Evolutionary conservation across 2,329 filamentous ascomycete species (phyloP).

Genomic region (Alternaria atra): DNA sequence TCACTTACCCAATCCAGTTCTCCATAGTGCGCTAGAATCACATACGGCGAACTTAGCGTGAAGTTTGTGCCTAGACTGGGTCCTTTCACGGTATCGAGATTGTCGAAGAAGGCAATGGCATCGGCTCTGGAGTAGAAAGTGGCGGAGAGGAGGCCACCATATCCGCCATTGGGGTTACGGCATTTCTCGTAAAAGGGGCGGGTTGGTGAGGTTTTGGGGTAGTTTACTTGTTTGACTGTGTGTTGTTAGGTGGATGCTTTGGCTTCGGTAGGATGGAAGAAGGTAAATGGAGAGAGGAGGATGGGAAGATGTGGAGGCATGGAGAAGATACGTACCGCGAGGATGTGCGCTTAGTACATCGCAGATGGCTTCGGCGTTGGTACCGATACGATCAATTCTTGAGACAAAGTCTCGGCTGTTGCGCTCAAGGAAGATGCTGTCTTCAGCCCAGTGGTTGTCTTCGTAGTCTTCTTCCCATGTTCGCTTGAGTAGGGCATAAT

Average conservation of each 20-base stretch:
- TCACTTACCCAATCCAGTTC: slow-evolving; percentile 84
- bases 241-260: not conserved
- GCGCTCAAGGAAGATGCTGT: slow-evolving; percentile 91
- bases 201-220: slow-evolving; percentile 81
- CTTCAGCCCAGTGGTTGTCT: slow-evolving; percentile 93
- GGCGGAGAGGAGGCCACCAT: slow-evolving; percentile 87
- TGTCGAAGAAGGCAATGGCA: slow-evolving; percentile 84
- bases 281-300: not conserved
- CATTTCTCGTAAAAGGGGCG: slow-evolving; percentile 80
- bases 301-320: not conserved
- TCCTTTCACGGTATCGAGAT: slow-evolving; percentile 87
- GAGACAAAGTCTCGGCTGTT: slow-evolving; percentile 92
- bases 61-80: slow-evolving; percentile 97
- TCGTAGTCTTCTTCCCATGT: slow-evolving; percentile 75
- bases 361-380: slow-evolving; percentile 84
- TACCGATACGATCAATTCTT: slow-evolving; percentile 84
- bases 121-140: slow-evolving; percentile 76
- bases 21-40: slow-evolving; percentile 87
- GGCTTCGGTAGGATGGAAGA: not conserved
- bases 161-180: slow-evolving; percentile 77
- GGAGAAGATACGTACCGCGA: slow-evolving; percentile 49
- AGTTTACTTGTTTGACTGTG: slow-evolving; percentile 80
- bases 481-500: slow-evolving; percentile 74
- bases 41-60: slow-evolving; percentile 89
- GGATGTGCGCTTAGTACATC: slow-evolving; percentile 70